Evolutionary conservation across 768 basidiomycete genomes (phyloP), one percentile per base, ranked within the genome.

Genomic region (Leucocoprinus sp.): DNA sequence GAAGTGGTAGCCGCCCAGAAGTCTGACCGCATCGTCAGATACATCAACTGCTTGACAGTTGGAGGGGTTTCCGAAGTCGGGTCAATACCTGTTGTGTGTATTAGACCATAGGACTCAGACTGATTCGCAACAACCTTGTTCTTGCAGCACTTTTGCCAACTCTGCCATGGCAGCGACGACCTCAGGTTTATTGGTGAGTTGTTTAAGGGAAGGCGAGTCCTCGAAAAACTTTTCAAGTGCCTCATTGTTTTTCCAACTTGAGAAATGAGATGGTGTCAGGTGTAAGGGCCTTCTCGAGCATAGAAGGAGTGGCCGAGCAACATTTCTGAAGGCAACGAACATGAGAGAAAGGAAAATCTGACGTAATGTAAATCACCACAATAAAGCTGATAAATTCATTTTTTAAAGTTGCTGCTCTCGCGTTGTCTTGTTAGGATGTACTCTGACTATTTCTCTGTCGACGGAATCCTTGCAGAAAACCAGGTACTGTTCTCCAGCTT

Each of bases 391-490:
- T 24, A 15, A 22, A 15, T 11, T 17, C 12, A 40, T 40, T 40
- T 24, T n/a, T n/a, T n/a, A n/a, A n/a, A n/a, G n/a, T n/a, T n/a
- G n/a, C n/a, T n/a, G n/a, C 17, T 37, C 26, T 41, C 39, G 21
- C 4, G 36, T 17, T 45, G 36, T 29, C 38, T 17, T 46, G 52
- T 14, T 14, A 31, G 9, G n/a, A 93, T 93, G 91, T 88, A 93
- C 49, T 72, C 83, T 57, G 90, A 93, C 60, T 97, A 97, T 62
- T 95, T 87, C 62, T 92, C 88, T 0, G 76, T 95, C 43, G 88
- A 93, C 48, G 77, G 88, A 4, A 95, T 97, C 54, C 75, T 95
- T 19, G 86, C 91, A 12, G 90, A 92, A 57, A 93, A 93, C 58
- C 90, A 92, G 72, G 88, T 81, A 53, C 61, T 50, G 37, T 43